A percentile compares a stretch with the other conserved stretches of the same genome.
These are phyloP conservation scores for Forsythia viridissima DNA, from an alignment of 257 asterid genomes.

Conservation along the genomic window DNA sequence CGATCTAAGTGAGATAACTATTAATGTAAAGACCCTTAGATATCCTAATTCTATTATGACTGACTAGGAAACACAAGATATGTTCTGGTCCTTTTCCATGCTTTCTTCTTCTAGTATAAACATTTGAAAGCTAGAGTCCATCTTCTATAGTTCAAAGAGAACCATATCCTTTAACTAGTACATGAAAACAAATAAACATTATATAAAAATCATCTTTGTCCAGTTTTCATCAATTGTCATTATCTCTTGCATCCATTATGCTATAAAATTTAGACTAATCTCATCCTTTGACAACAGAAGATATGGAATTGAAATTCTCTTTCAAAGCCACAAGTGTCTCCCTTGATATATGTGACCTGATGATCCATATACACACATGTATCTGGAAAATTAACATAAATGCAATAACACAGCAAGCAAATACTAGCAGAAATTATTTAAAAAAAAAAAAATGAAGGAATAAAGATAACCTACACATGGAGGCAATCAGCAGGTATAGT, in stretches of 20 bases:
- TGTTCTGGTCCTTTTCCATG: background rate
- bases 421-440: constrained; percentile 11
- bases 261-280: constrained; percentile 3
- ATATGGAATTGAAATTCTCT: background rate
- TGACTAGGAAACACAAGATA: background rate
- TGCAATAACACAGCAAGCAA: constrained; percentile 13
- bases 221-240: background rate
- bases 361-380: background rate
- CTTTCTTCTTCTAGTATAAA: background rate
- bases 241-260: background rate
- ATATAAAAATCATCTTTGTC: background rate
- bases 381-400: background rate
- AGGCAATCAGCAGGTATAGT: constrained; percentile 85
- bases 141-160: background rate
- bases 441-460: constrained; percentile 1
- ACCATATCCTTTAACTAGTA: background rate
- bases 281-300: constrained; percentile 12
- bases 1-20: background rate
- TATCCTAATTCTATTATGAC: background rate
- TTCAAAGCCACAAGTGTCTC: background rate
- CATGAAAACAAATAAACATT: background rate
- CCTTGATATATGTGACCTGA: constrained; percentile 6
- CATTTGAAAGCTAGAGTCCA: background rate
- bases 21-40: background rate
- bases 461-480: constrained; percentile 66